Evolutionary conservation across 2,329 filamentous ascomycete species (phyloP).

Genomic region (Pezicula carpinea): DNA sequence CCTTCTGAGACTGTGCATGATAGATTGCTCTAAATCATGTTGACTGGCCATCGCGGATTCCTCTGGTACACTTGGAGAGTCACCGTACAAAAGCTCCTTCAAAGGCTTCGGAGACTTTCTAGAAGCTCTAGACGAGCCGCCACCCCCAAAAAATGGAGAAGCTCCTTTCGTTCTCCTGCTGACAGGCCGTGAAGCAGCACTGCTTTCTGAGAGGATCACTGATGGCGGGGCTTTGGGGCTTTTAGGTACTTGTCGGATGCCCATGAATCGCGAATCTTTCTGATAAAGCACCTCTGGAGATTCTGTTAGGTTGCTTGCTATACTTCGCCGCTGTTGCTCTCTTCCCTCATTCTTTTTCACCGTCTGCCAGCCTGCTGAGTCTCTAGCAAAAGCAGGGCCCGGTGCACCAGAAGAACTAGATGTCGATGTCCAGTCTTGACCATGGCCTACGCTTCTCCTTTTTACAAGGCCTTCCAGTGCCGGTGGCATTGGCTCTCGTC

Average conservation of each 20-base stretch:
- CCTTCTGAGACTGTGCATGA: constrained; percentile 6
- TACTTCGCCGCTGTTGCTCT: constrained; percentile 12
- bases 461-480: constrained; percentile 7
- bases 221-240: constrained; percentile 9
- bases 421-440: constrained; percentile 13
- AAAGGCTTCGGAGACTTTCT: constrained; percentile 4
- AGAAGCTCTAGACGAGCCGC: constrained; percentile 13
- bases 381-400: constrained; percentile 9
- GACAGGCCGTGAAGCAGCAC: constrained; percentile 14
- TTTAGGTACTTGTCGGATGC: constrained; percentile 16
- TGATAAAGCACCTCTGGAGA: constrained; percentile 13
- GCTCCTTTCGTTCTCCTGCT: constrained; percentile 19
- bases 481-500: constrained; percentile 13
- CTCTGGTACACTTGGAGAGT: constrained; percentile 23
- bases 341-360: constrained; percentile 7
- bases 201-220: constrained; percentile 5
- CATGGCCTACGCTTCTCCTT: constrained; percentile 22
- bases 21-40: constrained; percentile 4
- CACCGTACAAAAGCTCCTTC: constrained; percentile 14
- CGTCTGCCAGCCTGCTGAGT: constrained; percentile 21
- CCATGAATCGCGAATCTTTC: constrained; percentile 2
- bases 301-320: constrained; percentile 13
- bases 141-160: constrained; percentile 25
- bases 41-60: constrained; percentile 13
- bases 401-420: background rate